Evolutionary conservation across 148 eudicot species (phyloP), one percentile per base, ranked within the genome.

Genomic region (Silene conica): DNA sequence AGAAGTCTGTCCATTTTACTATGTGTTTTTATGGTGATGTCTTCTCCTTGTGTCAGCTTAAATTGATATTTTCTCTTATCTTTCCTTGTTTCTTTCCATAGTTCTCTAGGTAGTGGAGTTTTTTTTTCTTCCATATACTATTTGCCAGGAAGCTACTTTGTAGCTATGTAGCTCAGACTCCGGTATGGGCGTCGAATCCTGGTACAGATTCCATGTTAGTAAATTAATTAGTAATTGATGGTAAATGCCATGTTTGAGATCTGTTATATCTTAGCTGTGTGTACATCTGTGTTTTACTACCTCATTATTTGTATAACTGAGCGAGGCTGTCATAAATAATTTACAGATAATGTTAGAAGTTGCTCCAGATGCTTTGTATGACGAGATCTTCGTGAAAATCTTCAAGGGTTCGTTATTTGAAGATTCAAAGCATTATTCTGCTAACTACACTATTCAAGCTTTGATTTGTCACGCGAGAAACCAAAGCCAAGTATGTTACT

Each of bases 301-400:
- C 21, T 41, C 21, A 34, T 77, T 73, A 3, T 38, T 68, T 50
- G 12, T 25, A 18, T 80, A 67, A 63, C 28, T 67, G 62, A n/a
- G 38, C 63, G 62, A n/a, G 38, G 28, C 67, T 71, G 62, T 65
- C 73, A n/a, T 66, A 61, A 41, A 73, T 66, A 61, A 41, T 77
- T 81, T 79, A 82, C 96, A 95, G 98, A 86, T 88, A 75, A 87
- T 95, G 77, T 72, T 95, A 88, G 96, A 89, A 84, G 92, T 90
- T 75, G 92, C 97, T 79, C 96, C 98, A 41, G 96, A 86, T 73
- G 69, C 70, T 65, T 73, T 95, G 48, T 92, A 88, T 71, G 70
- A 82, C 76, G 89, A 90, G 70, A 80, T 95, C 69, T 84, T 88
- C 75, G 38, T 61, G 52, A 86, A 87, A 77, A 85, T 95, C 76